Evolutionary conservation across 108 stramenopile species (phyloP), one percentile per base, ranked within the genome.

Genomic region (Ochromonas danica): DNA sequence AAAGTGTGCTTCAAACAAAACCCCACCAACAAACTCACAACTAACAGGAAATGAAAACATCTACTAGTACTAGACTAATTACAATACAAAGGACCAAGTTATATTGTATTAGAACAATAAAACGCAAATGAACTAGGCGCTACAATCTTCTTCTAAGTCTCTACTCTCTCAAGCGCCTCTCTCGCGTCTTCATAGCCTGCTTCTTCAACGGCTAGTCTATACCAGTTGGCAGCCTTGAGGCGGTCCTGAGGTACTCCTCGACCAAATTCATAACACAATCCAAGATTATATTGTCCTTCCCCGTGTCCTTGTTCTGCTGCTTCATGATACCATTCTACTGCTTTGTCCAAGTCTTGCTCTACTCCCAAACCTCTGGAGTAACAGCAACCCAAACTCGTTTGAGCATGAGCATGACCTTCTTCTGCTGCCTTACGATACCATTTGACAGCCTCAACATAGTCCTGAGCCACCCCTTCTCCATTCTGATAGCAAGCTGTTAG

Each of bases 361-460:
- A 70, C 67, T 10, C 67, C 67, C 22, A 38, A 31, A 31, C 67
- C 67, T 17, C 22, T 17, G 36, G 36, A 38, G 33, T 70, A 70
- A 40, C 67, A 70, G 10, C 67, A 10, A 17, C 67, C 67, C 17
- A 70, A 31, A 10, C 14, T 22, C 10, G 17, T 17, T 31, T 70
- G 14, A 10, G 67, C 67, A 10, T 40, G 14, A 22, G 67, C 14
- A 10, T 31, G 40, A 10, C 14, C 67, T 40, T n/a, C n/a, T n/a
- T n/a, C n/a, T n/a, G n/a, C n/a, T 51, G 72, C 72, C 38, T 27
- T 30, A 6, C 6, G 22, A 75, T 75, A 67, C 63, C 27, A 67
- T 10, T 67, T 67, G 33, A 67, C 17, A 6, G 63, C 63, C 31
- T 28, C 30, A 3, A 36, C 35, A 6, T 28, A 6, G 63, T 28